These are phyloP conservation scores for Platanthera zijinensis DNA, from an alignment of 106 monocot genomes.

Conservation along the genomic window DNA sequence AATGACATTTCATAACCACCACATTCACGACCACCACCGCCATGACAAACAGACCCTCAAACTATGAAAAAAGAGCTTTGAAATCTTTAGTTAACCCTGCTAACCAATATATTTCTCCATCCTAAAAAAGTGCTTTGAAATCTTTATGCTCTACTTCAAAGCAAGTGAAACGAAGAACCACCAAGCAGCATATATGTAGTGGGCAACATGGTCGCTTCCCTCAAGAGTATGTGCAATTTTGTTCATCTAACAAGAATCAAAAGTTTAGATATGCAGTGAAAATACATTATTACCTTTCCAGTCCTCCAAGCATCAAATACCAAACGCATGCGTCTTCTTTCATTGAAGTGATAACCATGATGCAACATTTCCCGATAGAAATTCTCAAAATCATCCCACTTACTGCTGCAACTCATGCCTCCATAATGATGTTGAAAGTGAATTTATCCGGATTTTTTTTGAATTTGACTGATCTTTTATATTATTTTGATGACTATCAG, in stretches of 20 bases:
- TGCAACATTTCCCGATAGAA: constrained; percentile 60
- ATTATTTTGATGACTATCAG: constrained; percentile 27
- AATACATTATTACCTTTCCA: constrained; percentile 64
- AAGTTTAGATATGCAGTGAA: not conserved
- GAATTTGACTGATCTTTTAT: constrained; percentile 28
- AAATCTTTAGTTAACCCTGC: too few relatives aligned
- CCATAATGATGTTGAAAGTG: constrained; percentile 91
- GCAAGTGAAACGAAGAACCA: too few relatives aligned
- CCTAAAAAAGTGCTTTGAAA: too few relatives aligned
- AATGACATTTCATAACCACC: too few relatives aligned
- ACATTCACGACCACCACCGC: too few relatives aligned
- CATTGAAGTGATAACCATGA: constrained; percentile 66
- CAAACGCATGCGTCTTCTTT: constrained; percentile 57
- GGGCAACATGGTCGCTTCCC: not conserved
- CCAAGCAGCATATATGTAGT: too few relatives aligned
- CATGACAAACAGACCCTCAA: too few relatives aligned
- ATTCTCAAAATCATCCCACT: constrained; percentile 78
- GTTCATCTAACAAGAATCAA: not conserved
- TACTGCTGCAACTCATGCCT: constrained; percentile 40
- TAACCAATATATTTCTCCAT: too few relatives aligned
- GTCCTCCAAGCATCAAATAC: constrained; percentile 76
- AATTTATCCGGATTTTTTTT: constrained; percentile 71
- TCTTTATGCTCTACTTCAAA: too few relatives aligned
- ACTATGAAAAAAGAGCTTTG: too few relatives aligned
- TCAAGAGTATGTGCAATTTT: not conserved